Evolutionary conservation across 768 basidiomycete species (phyloP).

Genomic region (Boletus coccyginus): DNA sequence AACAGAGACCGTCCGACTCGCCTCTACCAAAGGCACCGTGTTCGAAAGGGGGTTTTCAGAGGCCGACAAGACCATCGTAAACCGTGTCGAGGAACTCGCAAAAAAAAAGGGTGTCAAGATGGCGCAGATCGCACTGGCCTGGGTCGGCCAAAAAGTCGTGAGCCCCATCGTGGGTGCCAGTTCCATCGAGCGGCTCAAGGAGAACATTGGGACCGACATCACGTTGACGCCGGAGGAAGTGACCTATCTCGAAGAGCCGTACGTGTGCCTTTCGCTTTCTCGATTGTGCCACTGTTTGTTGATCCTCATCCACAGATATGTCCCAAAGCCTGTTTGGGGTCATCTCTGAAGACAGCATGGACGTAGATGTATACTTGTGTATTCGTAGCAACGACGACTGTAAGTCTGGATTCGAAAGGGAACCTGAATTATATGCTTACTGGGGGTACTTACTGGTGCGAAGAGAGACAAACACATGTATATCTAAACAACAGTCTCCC

Average conservation of each 20-base stretch:
- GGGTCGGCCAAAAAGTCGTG: constrained; percentile 39
- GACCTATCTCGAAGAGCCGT: constrained; percentile 32
- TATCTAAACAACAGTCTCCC: too few species aligned
- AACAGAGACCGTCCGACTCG: constrained; percentile 23
- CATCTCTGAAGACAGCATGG: constrained; percentile 6
- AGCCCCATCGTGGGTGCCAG: constrained; percentile 45
- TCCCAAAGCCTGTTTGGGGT: constrained; percentile 19
- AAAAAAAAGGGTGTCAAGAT: constrained; percentile 39
- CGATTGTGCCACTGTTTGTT: neutral
- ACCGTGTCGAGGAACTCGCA: constrained; percentile 41
- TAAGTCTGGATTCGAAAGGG: too few species aligned
- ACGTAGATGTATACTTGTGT: neutral
- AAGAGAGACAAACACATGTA: too few species aligned
- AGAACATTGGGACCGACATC: constrained; percentile 26
- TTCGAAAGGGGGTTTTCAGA: constrained; percentile 26
- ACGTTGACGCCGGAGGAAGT: constrained; percentile 31
- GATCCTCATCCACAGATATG: constrained; percentile 13
- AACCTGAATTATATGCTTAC: too few species aligned
- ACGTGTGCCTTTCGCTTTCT: neutral
- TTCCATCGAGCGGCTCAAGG: constrained; percentile 29
- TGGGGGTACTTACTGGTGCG: too few species aligned
- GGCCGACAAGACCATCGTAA: constrained; percentile 35
- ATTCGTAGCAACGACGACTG: too few species aligned
- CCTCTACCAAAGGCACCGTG: constrained; percentile 14
- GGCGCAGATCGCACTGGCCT: constrained; percentile 45